Evolutionary conservation across 805 yeast genomes (phyloP).

Genomic region (Dipodascus albidus): DNA sequence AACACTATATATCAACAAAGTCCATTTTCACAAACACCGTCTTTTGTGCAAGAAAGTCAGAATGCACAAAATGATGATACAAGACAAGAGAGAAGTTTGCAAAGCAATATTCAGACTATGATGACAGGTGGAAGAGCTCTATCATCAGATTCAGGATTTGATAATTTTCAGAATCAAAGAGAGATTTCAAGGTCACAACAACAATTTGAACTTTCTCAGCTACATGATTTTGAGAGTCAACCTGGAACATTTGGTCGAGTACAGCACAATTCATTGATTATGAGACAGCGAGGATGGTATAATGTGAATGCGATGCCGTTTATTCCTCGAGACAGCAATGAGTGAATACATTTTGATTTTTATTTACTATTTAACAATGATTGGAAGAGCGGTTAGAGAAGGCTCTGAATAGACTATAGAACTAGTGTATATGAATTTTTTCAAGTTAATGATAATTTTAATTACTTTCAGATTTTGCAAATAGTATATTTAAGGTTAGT

Average conservation of each 20-base stretch:
- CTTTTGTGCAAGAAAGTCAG: too few species aligned
- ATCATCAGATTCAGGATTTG: not conserved
- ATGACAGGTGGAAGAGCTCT: not conserved
- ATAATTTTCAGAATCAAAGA: too few species aligned
- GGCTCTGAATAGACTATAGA: not conserved
- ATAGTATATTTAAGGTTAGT: too few species aligned
- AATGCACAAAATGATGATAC: too few species aligned
- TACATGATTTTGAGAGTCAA: not conserved
- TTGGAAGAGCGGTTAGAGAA: not conserved
- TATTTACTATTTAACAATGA: not conserved
- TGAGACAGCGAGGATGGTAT: slow-evolving; percentile 1
- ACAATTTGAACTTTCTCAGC: not conserved
- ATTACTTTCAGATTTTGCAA: not conserved
- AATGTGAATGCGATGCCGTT: slow-evolving; percentile 1
- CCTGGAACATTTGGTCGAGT: not conserved
- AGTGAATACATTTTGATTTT: not conserved
- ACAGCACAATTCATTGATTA: not conserved
- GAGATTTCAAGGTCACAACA: not conserved
- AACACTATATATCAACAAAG: too few species aligned
- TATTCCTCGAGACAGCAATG: not conserved
- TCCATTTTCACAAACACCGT: too few species aligned
- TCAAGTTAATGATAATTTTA: not conserved
- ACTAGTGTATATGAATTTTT: not conserved
- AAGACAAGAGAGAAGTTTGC: not conserved
- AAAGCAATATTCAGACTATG: not conserved